Evolutionary conservation across 2,329 filamentous ascomycete genomes (phyloP).

Genomic region (Aspergillus quadricinctus): DNA sequence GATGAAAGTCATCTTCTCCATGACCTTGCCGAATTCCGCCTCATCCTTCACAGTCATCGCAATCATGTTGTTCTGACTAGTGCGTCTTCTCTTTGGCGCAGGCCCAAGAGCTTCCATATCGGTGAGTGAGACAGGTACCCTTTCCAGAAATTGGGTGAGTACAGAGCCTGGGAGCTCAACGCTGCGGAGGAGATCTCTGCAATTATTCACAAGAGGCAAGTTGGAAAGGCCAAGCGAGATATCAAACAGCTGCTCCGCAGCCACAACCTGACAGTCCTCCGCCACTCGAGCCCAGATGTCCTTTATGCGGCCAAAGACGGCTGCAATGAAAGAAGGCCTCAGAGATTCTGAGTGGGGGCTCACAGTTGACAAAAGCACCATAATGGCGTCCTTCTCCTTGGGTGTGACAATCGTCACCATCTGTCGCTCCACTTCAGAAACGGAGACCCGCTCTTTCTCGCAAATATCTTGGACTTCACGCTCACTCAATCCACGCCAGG

Average conservation of each 20-base stretch:
- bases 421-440: constrained; percentile 48
- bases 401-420: constrained; percentile 52
- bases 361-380: constrained; percentile 50
- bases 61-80: constrained; percentile 66
- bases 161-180: constrained; percentile 70
- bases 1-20: constrained; percentile 78
- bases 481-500: constrained; percentile 59
- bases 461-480: constrained; percentile 51
- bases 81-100: constrained; percentile 73
- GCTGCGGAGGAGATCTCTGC: constrained; percentile 65
- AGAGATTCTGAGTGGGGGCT: constrained; percentile 38
- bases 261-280: constrained; percentile 32
- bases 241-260: constrained; percentile 39
- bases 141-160: constrained; percentile 67
- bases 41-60: constrained; percentile 59
- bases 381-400: constrained; percentile 55
- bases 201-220: constrained; percentile 26
- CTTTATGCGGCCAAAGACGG: constrained; percentile 65
- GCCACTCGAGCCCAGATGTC: constrained; percentile 61
- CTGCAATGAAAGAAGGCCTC: constrained; percentile 56
- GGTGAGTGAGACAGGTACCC: constrained; percentile 64
- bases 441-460: constrained; percentile 45
- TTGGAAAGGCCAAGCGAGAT: constrained; percentile 33
- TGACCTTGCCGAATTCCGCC: constrained; percentile 60
- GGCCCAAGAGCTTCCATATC: constrained; percentile 68